A percentile compares a stretch with the other conserved stretches of the same genome.
Conservation (phyloP, 2,329 filamentous ascomycete species). For the Pyricularia grisea region DNA sequence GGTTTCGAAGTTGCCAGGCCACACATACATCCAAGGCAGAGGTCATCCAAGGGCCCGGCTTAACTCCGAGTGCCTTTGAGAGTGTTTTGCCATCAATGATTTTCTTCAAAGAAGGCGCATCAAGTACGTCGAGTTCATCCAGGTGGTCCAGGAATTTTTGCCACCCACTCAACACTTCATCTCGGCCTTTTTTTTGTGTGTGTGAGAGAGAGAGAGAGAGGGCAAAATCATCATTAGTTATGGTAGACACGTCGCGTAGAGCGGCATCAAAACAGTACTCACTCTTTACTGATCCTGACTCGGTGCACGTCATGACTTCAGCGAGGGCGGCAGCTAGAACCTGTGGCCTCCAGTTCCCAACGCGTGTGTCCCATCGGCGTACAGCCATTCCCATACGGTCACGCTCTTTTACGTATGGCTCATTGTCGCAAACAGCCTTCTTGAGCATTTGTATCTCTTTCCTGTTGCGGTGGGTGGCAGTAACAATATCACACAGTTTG, state of each 20-base stretch:
- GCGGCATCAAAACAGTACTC: constrained; percentile 1
- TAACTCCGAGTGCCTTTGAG: constrained; percentile 55
- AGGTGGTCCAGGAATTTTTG: constrained; percentile 47
- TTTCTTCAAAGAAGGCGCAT: constrained; percentile 48
- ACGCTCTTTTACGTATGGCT: constrained; percentile 37
- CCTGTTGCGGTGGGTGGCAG: constrained; percentile 12
- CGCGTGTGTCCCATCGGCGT: constrained; percentile 55
- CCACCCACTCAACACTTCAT: constrained; percentile 40
- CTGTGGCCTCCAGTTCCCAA: constrained; percentile 60
- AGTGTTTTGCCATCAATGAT: constrained; percentile 70
- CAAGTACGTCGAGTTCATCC: constrained; percentile 42
- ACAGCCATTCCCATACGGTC: constrained; percentile 68
- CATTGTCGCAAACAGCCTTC: constrained; percentile 32
- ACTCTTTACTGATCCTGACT: constrained; percentile 6
- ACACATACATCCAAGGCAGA: constrained; percentile 70
- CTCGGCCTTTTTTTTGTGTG: constrained; percentile 19
- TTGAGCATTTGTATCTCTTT: constrained; percentile 29
- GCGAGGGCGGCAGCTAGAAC: constrained; percentile 58
- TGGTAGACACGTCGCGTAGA: too few species aligned
- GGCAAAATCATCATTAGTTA: not conserved
- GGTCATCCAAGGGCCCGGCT: constrained; percentile 77
- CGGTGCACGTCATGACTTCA: constrained; percentile 41
- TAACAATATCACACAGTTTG: constrained; percentile 59
- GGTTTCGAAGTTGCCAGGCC: constrained; percentile 82
- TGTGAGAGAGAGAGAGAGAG: too few species aligned